phyloP scores from a whole-genome alignment of 2,329 filamentous ascomycete genomes.

The Malbranchea zuffiana region DNA sequence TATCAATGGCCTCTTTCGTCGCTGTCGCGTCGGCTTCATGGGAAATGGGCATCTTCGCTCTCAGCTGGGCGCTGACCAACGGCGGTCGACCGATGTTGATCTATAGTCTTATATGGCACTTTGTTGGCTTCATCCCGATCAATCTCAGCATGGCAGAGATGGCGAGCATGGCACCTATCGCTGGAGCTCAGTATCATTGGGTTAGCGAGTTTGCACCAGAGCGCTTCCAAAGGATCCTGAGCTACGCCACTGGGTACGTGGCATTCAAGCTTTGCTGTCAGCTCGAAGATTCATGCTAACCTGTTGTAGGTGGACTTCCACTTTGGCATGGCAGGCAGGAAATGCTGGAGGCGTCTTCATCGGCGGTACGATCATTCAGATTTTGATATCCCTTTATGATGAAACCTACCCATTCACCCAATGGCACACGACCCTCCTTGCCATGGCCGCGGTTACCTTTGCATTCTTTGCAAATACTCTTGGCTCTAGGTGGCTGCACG shows the following conservation, averaged over 20 bases:
- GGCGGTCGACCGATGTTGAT: conserved; percentile 12
- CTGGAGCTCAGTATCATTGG: conserved; percentile 33
- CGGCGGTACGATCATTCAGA: conserved; percentile 35
- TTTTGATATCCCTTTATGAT: conserved; percentile 30
- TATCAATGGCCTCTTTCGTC: conserved; percentile 14
- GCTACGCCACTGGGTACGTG: conserved; percentile 22
- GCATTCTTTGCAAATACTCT: conserved; percentile 36
- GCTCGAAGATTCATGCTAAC: too few species aligned
- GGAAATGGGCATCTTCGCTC: conserved; percentile 11
- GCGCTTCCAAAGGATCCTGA: conserved; percentile 23
- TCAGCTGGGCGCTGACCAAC: conserved; percentile 10
- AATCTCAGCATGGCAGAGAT: conserved; percentile 13
- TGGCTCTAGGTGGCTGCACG: conserved; percentile 35
- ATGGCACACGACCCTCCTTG: conserved; percentile 40
- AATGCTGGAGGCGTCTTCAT: conserved; percentile 36
- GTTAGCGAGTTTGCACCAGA: conserved; percentile 27
- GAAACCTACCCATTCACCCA: conserved; percentile 28
- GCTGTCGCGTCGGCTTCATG: conserved; percentile 10
- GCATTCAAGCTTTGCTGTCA: too few species aligned
- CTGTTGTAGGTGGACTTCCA: conserved; percentile 36
- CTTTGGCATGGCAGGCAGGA: conserved; percentile 37
- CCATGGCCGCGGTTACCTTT: conserved; percentile 33
- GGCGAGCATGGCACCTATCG: conserved; percentile 22
- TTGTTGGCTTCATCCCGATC: conserved; percentile 13
- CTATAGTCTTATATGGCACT: conserved; percentile 12